phyloP scores from a whole-genome alignment of 352 stramenopile genomes.

The Halophytophthora polymorphica region DNA sequence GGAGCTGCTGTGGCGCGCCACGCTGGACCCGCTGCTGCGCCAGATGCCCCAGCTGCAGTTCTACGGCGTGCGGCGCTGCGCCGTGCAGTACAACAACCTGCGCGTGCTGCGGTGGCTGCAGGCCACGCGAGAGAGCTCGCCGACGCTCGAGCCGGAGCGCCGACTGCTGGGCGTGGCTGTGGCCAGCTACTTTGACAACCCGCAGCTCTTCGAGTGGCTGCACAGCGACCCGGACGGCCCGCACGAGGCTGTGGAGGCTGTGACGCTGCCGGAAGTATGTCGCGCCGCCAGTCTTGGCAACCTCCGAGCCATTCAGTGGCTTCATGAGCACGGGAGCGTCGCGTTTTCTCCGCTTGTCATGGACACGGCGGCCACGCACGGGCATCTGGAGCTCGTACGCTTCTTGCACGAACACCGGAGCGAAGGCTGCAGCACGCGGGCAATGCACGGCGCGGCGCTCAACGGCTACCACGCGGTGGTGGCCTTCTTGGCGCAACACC shows the following conservation, averaged over 20 bases:
- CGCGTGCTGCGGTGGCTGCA: conserved; percentile 27
- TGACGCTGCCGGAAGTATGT: conserved; percentile 23
- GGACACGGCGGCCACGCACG: conserved; percentile 25
- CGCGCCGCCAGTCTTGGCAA: conserved; percentile 23
- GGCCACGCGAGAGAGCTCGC: conserved; percentile 15
- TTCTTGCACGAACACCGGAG: conserved; percentile 20
- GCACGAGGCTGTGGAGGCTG: conserved; percentile 5
- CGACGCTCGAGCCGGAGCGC: conserved; percentile 8
- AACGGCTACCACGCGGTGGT: conserved; percentile 25
- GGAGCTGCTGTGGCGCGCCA: conserved; percentile 9
- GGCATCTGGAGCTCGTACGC: conserved; percentile 20
- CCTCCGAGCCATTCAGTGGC: conserved; percentile 18
- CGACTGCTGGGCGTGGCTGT: conserved; percentile 15
- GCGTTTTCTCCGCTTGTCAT: conserved; percentile 24
- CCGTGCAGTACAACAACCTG: conserved; percentile 26
- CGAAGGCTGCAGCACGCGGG: conserved; percentile 23
- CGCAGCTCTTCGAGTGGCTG: conserved; percentile 23
- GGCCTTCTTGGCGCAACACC: conserved; percentile 16
- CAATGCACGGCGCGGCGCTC: conserved; percentile 25
- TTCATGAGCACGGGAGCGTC: conserved; percentile 13
- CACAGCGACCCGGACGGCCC: conserved; percentile 12
- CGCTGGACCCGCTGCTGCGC: conserved; percentile 6
- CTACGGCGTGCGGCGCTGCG: conserved; percentile 20
- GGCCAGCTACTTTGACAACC: conserved; percentile 33
- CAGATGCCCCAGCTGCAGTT: conserved; percentile 22